Base-by-base conservation (phyloP, 805 yeast genomes). In the Ogataea zsoltii region DNA sequence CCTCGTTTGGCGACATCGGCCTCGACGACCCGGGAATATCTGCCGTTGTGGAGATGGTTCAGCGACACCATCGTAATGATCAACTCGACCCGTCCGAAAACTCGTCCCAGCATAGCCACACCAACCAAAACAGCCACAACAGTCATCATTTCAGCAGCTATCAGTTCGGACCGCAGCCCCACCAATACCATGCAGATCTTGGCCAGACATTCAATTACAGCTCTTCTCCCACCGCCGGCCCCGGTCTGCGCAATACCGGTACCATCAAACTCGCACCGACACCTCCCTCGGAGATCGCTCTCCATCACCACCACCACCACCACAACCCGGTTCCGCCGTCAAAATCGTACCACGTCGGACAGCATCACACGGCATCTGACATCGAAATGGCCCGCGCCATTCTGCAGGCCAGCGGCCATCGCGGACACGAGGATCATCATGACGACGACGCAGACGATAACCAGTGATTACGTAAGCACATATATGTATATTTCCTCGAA, bases 41-140 rank as follows among this genome's bases (percentile, higher is more conserved):
- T 26, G 85, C 83, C 0, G 85, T 79, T 9, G 85, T 80, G 4
- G 83, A 80, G 47, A 79, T 79, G 35, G 83, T 79, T 1, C 80
- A 76, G 48, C 37, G 57, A 14, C 59, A 55, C 33, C 49, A 51
- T 19, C 42, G 55, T 11, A 58, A 54, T 30, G 44, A 28, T n/a
- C 46, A 43, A 28, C 41, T 34, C 2, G 45, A 34, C 21, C 13
- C 31, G n/a, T n/a, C 30, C 17, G 44, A 39, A 29, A 29, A 39
- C 18, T 14, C 41, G 18, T 40, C 40, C 19, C 37, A 45, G 23
- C 30, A 41, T 51, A 50, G 3, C 51, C 51, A 33, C 31, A 32
- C 42, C 25, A 39, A 31, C 17, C 25, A 14, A 5, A 35, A 9
- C 43, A 39, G 36, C 42, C 44, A 15, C 40, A 30, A 7, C 26